Base-by-base conservation (phyloP, 169 alveolate species). In the Plasmodium malariae region DNA sequence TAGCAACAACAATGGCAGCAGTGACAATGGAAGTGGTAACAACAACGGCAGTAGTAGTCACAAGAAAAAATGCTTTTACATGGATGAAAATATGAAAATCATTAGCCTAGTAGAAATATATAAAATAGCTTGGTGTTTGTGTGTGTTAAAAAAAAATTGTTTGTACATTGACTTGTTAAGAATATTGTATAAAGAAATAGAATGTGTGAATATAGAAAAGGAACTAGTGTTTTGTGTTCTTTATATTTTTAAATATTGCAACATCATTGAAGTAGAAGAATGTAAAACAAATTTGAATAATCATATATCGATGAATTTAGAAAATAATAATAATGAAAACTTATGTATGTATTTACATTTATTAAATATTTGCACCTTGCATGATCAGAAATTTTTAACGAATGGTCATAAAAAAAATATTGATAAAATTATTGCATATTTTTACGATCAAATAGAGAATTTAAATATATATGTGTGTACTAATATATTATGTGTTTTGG, bases 121-220 rank as follows among this genome's bases (percentile, higher is more conserved):
- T 28, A 80, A 80, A 80, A 80, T 80, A 40, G 69, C 73, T 12
- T 80, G 90, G 90, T 40, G 90, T 21, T 37, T 80, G 21, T 80
- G 90, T 80, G 90, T 80, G 9, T 3, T 80, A 54, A 80, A 80
- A 48, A 80, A 65, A 36, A 65, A 80, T 5, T 2, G 7, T 54
- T 14, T 49, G 5, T 80, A 49, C 28, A 69, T 80, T 0, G 90
- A 80, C 51, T 37, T 80, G 37, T 54, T 80, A 21, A 1, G 90
- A 21, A 80, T 80, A 37, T 57, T 80, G 14, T 80, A 49, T 43
- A 80, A 80, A 55, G 90, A 80, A 43, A 37, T 67, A 6, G 90
- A 80, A 34, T 14, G 37, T 43, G 67, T 80, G 90, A n/a, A 24
- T 11, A 32, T 80, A 19, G 40, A 55, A 36, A 80, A 67, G 0